phyloP scores from a whole-genome alignment of 2,329 filamentous ascomycete species.

The Alternaria tenuissima region DNA sequence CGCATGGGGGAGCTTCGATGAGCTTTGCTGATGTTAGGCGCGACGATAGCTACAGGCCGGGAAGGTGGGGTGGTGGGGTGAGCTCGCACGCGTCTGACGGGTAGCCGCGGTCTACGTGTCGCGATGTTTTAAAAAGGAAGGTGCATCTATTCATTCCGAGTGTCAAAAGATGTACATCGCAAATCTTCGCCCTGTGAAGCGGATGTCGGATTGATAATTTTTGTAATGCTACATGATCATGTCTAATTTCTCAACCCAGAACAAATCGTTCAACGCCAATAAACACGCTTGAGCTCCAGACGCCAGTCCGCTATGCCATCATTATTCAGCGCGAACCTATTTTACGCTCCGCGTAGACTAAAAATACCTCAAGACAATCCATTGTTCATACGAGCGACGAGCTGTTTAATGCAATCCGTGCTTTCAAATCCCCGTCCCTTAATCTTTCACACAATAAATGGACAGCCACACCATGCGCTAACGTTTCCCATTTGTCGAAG shows the following conservation, averaged over 20 bases:
- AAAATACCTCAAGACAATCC: not conserved
- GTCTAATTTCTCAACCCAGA: conserved; percentile 9
- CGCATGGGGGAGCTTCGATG: conserved; percentile 23
- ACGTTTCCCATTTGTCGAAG: not conserved
- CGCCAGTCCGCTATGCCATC: conserved; percentile 13
- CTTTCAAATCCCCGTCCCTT: not conserved
- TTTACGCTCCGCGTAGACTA: not conserved
- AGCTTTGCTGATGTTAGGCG: conserved; percentile 23
- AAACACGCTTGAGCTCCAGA: conserved; percentile 15
- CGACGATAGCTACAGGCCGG: conserved; percentile 14
- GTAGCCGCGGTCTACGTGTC: conserved; percentile 31
- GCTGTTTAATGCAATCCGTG: not conserved
- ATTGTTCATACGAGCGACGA: not conserved
- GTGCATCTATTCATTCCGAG: conserved; percentile 10
- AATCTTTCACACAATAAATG: not conserved
- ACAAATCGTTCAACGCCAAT: conserved; percentile 2
- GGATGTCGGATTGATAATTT: conserved; percentile 1
- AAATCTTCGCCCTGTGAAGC: not conserved
- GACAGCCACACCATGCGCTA: not conserved
- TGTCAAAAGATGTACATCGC: not conserved
- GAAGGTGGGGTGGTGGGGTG: conserved; percentile 39
- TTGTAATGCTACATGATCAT: conserved; percentile 17
- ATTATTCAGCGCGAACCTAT: not conserved
- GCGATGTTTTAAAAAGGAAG: conserved; percentile 27
- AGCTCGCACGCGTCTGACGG: conserved; percentile 25